A percentile compares a stretch with the other conserved stretches of the same genome.
Conservation (phyloP, 148 eudicot species). For the Rhododendron simsii region DNA sequence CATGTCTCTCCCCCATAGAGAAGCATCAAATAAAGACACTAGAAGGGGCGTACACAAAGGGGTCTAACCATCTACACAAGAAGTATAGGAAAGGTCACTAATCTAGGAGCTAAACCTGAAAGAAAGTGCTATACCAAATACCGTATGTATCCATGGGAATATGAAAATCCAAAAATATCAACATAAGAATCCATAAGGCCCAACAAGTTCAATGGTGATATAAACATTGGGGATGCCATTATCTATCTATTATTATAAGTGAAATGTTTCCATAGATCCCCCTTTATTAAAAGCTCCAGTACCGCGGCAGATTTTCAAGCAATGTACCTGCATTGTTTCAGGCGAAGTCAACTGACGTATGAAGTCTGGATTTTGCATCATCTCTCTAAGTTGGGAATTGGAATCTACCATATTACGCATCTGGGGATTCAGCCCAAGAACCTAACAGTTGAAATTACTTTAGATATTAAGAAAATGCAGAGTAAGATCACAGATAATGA, state of each 20-base stretch:
- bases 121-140: neutral
- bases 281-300: neutral
- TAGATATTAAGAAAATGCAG: neutral
- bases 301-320: neutral
- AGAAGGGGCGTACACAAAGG: neutral
- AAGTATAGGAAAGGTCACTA: neutral
- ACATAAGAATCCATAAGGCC: neutral
- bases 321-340: slow-evolving; percentile 42
- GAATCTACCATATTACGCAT: slow-evolving; percentile 34
- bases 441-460: slow-evolving; percentile 6
- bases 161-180: neutral
- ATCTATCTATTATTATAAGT: neutral
- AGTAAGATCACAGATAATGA: neutral
- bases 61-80: neutral
- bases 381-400: slow-evolving; percentile 42
- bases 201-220: neutral
- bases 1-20: neutral
- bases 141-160: neutral
- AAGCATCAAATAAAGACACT: neutral
- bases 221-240: neutral
- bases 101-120: neutral
- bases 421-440: slow-evolving; percentile 30
- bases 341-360: slow-evolving; percentile 36
- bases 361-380: slow-evolving; percentile 47
- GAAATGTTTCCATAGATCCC: neutral